Evolutionary conservation across 176 grass and related monocot species (phyloP).

Genomic region (Poa pratensis): DNA sequence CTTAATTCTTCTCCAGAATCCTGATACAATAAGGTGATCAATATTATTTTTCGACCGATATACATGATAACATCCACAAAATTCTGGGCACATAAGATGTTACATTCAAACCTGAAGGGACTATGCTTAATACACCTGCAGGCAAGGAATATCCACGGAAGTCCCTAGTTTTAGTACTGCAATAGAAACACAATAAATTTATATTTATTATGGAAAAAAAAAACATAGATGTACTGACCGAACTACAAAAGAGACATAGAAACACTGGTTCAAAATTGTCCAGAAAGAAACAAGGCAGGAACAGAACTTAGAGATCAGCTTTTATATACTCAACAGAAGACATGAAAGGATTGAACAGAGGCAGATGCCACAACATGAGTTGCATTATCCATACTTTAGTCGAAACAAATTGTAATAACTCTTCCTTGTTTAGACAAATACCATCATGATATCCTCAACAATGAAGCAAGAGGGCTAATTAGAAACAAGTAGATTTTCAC

Average conservation of each 20-base stretch:
- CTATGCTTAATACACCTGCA: background rate
- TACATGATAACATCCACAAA: background rate
- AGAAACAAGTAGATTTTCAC: background rate
- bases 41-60: background rate
- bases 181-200: background rate
- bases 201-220: background rate
- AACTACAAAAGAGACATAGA: background rate
- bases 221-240: background rate
- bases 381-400: background rate
- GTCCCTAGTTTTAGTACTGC: background rate
- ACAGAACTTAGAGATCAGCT: slow-evolving; percentile 1
- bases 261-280: background rate
- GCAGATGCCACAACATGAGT: background rate
- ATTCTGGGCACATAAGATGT: background rate
- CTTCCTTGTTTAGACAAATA: background rate
- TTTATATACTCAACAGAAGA: slow-evolving; percentile 10
- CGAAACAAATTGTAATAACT: background rate
- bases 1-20: background rate
- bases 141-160: background rate
- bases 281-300: background rate
- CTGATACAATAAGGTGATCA: slow-evolving; percentile 16
- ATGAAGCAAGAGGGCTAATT: background rate
- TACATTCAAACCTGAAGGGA: slow-evolving; percentile 46
- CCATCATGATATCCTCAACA: background rate
- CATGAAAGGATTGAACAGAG: background rate